Conservation (phyloP, 208 protist genomes). For the Lotmaria passim region DNA sequence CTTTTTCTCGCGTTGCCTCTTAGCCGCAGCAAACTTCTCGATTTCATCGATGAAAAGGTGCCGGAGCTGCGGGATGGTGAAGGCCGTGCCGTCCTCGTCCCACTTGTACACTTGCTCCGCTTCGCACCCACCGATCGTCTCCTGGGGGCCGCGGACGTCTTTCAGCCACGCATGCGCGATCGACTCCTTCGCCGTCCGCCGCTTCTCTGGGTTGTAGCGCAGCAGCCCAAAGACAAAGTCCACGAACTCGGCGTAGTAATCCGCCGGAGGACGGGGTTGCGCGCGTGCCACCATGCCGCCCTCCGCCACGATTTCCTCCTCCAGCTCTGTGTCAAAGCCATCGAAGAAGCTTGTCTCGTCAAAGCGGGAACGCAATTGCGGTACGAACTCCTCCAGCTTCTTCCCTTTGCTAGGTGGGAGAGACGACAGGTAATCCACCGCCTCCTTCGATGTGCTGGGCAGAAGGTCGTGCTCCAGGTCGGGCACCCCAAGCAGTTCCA, state of each 20-base stretch:
- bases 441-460: conserved; percentile 67
- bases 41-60: conserved; percentile 73
- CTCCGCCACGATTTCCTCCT: conserved; percentile 17
- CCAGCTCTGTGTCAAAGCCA: conserved; percentile 43
- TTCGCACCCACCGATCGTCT: conserved; percentile 52
- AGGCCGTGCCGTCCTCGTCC: conserved; percentile 44
- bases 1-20: background rate
- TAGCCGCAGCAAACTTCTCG: conserved; percentile 36
- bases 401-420: conserved; percentile 54
- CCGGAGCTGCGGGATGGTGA: conserved; percentile 59
- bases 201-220: conserved; percentile 91
- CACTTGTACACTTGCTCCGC: conserved; percentile 46
- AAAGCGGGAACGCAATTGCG: conserved; percentile 53
- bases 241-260: conserved; percentile 71
- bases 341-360: conserved; percentile 55
- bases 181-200: conserved; percentile 94
- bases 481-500: conserved; percentile 71
- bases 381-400: conserved; percentile 57
- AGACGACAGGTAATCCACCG: conserved; percentile 65
- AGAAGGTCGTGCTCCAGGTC: conserved; percentile 77
- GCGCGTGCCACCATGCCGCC: conserved; percentile 11
- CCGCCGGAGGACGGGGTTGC: conserved; percentile 23
- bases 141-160: conserved; percentile 48
- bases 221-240: conserved; percentile 93
- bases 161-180: conserved; percentile 83